Conservation (phyloP, 1,139 yeast genomes). For the Waltiozyma sp. region DNA sequence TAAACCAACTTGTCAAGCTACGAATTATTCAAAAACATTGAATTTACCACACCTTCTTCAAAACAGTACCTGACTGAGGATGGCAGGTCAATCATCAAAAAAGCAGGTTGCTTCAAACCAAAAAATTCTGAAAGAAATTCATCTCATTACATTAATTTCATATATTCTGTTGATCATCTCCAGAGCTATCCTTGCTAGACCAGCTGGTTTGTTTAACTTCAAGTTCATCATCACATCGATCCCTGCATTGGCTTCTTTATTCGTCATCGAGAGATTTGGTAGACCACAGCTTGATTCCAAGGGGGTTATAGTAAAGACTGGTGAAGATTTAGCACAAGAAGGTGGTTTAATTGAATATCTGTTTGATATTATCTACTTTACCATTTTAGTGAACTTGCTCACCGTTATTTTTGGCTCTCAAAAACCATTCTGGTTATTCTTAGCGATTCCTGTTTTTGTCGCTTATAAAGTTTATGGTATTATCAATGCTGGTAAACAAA, state of each 20-base stretch:
- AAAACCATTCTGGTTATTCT: constrained; percentile 50
- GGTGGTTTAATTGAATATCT: constrained; percentile 65
- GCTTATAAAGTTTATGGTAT: constrained; percentile 37
- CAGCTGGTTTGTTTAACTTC: constrained; percentile 29
- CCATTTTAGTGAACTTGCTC: constrained; percentile 49
- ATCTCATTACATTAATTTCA: constrained; percentile 33
- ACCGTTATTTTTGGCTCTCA: constrained; percentile 45
- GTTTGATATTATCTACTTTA: constrained; percentile 64
- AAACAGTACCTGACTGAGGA: constrained; percentile 16
- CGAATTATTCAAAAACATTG: too few relatives aligned
- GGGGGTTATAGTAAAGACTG: constrained; percentile 38
- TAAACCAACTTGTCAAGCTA: too few relatives aligned
- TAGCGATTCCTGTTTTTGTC: constrained; percentile 42
- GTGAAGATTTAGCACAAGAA: constrained; percentile 51
- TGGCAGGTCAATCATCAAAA: constrained; percentile 61
- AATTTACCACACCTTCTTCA: too few relatives aligned
- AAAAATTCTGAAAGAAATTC: constrained; percentile 44
- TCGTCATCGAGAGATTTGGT: constrained; percentile 51
- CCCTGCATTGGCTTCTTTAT: constrained; percentile 48
- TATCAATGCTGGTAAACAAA: constrained; percentile 21
- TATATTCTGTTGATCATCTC: constrained; percentile 31
- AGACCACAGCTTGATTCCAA: constrained; percentile 43
- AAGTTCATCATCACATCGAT: constrained; percentile 44
- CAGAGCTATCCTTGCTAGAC: constrained; percentile 40
- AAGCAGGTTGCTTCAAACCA: constrained; percentile 54